Percentiles rank a stretch among this genome's conserved stretches.
phyloP scores from a whole-genome alignment of 352 stramenopile genomes.

The Phytophthora ramorum region DNA sequence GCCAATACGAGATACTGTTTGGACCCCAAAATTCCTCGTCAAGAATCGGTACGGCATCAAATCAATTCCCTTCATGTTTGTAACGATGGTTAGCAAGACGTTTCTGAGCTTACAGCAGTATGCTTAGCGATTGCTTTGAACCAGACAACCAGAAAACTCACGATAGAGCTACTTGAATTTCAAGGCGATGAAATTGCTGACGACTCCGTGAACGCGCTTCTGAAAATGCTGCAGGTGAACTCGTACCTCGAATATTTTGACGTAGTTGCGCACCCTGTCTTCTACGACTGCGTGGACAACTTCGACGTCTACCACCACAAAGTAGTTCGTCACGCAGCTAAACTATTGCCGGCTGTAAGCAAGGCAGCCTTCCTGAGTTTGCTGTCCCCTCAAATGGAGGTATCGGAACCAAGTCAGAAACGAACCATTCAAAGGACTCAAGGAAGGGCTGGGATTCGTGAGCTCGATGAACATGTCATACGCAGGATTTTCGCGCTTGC shows the following conservation, averaged over 20 bases:
- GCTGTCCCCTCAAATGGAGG: background rate
- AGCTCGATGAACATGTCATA: background rate
- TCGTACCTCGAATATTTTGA: background rate
- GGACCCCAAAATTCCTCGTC: background rate
- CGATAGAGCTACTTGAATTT: background rate
- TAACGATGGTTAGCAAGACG: background rate
- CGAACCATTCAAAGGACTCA: background rate
- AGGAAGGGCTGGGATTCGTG: background rate
- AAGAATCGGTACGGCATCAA: background rate
- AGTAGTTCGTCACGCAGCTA: background rate
- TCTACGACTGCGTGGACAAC: background rate
- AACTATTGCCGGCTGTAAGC: background rate
- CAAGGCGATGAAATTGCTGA: background rate
- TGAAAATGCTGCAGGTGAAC: background rate
- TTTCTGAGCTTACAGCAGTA: background rate
- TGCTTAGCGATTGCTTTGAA: background rate
- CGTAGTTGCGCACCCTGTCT: background rate
- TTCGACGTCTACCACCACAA: background rate
- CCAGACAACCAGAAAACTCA: background rate
- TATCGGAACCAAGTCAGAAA: background rate
- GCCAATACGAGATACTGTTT: background rate
- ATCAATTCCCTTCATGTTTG: background rate
- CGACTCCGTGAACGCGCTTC: background rate
- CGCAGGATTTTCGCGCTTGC: background rate
- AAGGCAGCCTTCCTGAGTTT: background rate